These are phyloP conservation scores for Dendrothele bispora DNA, from an alignment of 768 basidiomycete species.

Conservation along the genomic window DNA sequence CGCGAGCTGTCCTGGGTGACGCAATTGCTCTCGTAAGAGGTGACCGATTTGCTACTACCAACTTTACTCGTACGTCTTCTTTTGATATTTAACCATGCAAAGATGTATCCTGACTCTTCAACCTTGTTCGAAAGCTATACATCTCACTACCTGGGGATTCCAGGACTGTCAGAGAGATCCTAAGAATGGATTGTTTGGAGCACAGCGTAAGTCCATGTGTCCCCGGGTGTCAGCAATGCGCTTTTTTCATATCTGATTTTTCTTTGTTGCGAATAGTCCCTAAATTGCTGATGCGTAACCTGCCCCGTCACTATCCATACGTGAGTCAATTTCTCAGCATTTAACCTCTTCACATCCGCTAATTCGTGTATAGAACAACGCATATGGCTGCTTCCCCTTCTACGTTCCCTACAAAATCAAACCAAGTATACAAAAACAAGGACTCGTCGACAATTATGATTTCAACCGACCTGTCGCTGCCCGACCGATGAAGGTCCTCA, in stretches of 20 bases:
- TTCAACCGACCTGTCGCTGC: constrained; percentile 38
- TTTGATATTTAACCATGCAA: background rate
- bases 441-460: constrained; percentile 36
- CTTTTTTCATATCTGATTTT: background rate
- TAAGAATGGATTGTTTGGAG: constrained; percentile 37
- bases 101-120: background rate
- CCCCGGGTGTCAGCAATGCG: background rate
- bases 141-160: constrained; percentile 80
- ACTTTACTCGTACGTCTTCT: constrained; percentile 65
- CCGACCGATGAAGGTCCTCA: constrained; percentile 26
- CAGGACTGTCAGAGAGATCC: constrained; percentile 44
- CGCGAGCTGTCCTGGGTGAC: constrained; percentile 78
- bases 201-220: constrained; percentile 25
- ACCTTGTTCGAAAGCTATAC: constrained; percentile 51
- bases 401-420: constrained; percentile 50
- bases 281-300: constrained; percentile 43
- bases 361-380: constrained; percentile 36
- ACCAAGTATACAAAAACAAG: constrained; percentile 37
- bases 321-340: constrained; percentile 18
- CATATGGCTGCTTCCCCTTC: constrained; percentile 69
- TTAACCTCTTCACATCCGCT: too few relatives aligned
- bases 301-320: constrained; percentile 41
- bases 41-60: constrained; percentile 76
- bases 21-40: constrained; percentile 76
- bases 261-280: too few relatives aligned